Evolutionary conservation across 2,329 filamentous ascomycete species (phyloP), one percentile per base, ranked within the genome.

Genomic region (Neoarthrinium moseri): DNA sequence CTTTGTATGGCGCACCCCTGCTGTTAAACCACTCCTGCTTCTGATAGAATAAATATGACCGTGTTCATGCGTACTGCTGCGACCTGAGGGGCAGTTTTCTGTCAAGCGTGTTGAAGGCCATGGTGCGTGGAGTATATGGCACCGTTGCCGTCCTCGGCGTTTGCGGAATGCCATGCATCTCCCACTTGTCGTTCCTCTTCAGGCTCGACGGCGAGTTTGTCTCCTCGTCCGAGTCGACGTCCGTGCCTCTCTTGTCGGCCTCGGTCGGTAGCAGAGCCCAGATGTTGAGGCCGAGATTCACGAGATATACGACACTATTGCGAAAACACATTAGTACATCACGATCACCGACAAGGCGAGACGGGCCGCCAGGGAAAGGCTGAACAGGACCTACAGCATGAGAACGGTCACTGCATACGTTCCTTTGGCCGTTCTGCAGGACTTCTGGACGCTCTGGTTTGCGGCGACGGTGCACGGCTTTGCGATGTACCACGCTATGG

Each of bases 401-500:
- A 84, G 71, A 12, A 84, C 65, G 1, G 82, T 83, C 17, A 81
- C 72, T 12, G 78, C 85, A 56, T 89, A 86, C 12, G 76, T 73
- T 43, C 75, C 79, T 62, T 89, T 86, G 6, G 87, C 86, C 62
- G 87, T 75, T 58, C 74, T 66, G 64, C 88, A 92, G 56, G 80
- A 81, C 45, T 74, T 67, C 38, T 78, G 71, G 22, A 78, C 75
- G 40, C 66, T 67, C 49, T 74, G 74, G 5, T 75, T 70, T 43
- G 70, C 71, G 2, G 84, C 83, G 29, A 85, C 73, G 43, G 66
- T 71, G 68, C 88, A 92, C 50, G 79, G 81, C 63, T 86, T 82
- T 44, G 78, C 77, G 55, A 91, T 80, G 63, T 91, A 91, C 88
- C 88, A 92, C 6, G 86, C 78, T 21, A 81, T 74, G 21, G 74